These are phyloP conservation scores for Nemania sp. DNA, from an alignment of 2,329 filamentous ascomycete genomes.

Conservation along the genomic window DNA sequence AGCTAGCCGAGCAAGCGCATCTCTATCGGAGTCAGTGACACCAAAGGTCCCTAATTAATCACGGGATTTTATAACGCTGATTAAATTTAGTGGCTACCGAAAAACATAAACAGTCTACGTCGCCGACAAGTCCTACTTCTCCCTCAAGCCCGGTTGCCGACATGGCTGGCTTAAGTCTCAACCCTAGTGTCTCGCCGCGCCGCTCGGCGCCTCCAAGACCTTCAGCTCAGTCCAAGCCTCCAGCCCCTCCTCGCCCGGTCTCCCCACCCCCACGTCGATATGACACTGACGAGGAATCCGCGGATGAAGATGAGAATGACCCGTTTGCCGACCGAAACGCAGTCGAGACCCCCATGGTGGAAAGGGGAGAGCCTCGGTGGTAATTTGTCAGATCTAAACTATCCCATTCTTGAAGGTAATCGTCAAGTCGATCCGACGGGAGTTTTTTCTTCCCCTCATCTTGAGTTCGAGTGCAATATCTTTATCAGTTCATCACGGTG, in stretches of 20 bases:
- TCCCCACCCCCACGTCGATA: conserved; percentile 64
- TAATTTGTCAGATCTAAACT: conserved; percentile 31
- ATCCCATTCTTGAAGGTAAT: neutral
- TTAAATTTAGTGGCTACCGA: conserved; percentile 62
- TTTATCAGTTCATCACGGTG: neutral
- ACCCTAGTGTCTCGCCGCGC: conserved; percentile 54
- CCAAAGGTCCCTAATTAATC: neutral
- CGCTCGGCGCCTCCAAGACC: conserved; percentile 62
- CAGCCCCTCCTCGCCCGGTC: conserved; percentile 61
- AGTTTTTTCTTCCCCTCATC: neutral
- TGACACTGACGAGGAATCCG: conserved; percentile 64
- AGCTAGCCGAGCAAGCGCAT: conserved; percentile 74
- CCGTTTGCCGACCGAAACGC: conserved; percentile 89
- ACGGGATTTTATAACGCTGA: conserved; percentile 45
- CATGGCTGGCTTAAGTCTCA: conserved; percentile 60
- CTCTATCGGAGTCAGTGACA: conserved; percentile 67
- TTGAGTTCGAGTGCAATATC: neutral
- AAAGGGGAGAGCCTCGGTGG: conserved; percentile 55
- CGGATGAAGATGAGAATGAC: conserved; percentile 83
- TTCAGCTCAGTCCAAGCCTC: conserved; percentile 61
- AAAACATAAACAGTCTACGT: conserved; percentile 62
- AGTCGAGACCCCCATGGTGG: conserved; percentile 58
- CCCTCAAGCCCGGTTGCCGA: conserved; percentile 54
- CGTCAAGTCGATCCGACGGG: neutral
- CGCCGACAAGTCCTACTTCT: conserved; percentile 52